Evolutionary conservation across 345 rosid genomes (phyloP).

Genomic region (Lenwebbia sp.): DNA sequence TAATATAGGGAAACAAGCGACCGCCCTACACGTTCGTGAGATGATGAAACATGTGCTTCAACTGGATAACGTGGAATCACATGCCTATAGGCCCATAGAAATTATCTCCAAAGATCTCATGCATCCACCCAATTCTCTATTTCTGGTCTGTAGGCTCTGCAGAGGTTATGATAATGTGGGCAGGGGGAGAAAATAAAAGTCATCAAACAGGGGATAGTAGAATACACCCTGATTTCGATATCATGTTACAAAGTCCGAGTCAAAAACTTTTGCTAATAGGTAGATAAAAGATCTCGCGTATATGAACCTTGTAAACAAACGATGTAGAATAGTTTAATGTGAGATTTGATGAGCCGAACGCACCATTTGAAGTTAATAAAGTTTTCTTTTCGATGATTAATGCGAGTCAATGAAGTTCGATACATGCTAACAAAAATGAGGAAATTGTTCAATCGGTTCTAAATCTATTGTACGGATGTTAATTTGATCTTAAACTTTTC

Average conservation of each 20-base stretch:
- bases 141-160: not conserved
- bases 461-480: rapidly evolving
- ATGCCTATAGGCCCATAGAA: not conserved
- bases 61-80: not conserved
- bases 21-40: not conserved
- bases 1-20: not conserved
- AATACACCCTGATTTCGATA: rapidly evolving
- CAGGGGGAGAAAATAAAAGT: not conserved
- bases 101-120: not conserved
- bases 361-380: not conserved
- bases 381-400: not conserved
- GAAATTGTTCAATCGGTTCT: not conserved
- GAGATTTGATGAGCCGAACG: not conserved
- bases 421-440: not conserved
- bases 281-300: too few species aligned
- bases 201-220: not conserved
- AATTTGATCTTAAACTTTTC: not conserved
- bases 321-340: not conserved
- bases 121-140: not conserved
- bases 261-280: not conserved
- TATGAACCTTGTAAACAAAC: not conserved
- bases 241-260: rapidly evolving
- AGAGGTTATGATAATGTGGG: not conserved
- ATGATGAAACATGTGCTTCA: not conserved
- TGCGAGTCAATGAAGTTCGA: not conserved